Percentiles rank a stretch among this genome's conserved stretches.
These are phyloP conservation scores for Chlorella variabilis DNA, from an alignment of 163 green algal species.

Conservation along the genomic window DNA sequence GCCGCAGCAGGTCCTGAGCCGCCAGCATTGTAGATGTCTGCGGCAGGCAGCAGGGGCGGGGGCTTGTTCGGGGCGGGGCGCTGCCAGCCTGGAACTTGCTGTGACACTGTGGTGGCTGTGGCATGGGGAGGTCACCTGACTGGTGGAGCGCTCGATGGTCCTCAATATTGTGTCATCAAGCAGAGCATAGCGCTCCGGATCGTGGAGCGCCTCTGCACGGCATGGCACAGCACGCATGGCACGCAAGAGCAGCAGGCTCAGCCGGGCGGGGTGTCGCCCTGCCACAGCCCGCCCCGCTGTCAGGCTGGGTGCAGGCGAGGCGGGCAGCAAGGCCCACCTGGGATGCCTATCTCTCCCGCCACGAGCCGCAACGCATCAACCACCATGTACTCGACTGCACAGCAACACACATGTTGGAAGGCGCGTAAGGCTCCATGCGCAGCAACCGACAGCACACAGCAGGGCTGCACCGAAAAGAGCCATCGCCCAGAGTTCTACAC, in stretches of 20 bases:
- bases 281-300: no score
- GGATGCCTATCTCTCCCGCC: slow-evolving; percentile 19
- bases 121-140: neutral
- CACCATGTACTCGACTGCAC: slow-evolving; percentile 28
- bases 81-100: neutral
- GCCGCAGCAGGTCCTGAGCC: neutral
- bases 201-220: slow-evolving; percentile 23
- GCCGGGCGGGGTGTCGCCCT: no score
- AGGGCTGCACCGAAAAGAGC: neutral
- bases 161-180: slow-evolving; percentile 32
- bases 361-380: slow-evolving; percentile 9
- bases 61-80: neutral
- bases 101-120: no score
- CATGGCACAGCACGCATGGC: neutral
- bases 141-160: slow-evolving; percentile 4
- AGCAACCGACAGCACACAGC: neutral
- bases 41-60: slow-evolving; percentile 29
- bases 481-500: neutral
- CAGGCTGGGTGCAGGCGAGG: no score
- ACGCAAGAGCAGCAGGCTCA: neutral
- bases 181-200: slow-evolving; percentile 29
- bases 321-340: no score
- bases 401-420: neutral
- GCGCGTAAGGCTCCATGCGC: no score
- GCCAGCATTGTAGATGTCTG: slow-evolving; percentile 23